Conservation (phyloP, 108 stramenopile genomes). For the Bacterosira constricta region DNA sequence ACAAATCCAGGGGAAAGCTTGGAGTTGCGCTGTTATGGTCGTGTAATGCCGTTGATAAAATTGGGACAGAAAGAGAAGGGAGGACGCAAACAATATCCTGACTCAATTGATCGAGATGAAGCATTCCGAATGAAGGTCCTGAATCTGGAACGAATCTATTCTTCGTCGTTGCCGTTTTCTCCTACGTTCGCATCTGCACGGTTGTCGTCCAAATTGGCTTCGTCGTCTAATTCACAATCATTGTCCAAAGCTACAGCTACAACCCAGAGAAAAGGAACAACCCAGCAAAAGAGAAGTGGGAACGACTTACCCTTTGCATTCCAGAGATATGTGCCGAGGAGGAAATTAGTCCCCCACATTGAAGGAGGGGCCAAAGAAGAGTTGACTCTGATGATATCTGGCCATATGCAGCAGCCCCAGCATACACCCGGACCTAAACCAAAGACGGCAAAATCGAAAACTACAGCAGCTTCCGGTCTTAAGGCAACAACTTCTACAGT, state of each 20-base stretch:
- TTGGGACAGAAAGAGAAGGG: constrained; percentile 22
- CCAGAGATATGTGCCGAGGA: constrained; percentile 40
- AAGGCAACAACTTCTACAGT: not conserved
- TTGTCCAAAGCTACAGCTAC: not conserved
- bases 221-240: not conserved
- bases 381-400: constrained; percentile 50
- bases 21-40: constrained; percentile 33
- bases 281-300: not conserved
- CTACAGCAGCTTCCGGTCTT: too few species aligned
- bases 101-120: constrained; percentile 37
- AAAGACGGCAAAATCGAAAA: constrained; percentile 1
- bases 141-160: constrained; percentile 41
- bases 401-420: constrained; percentile 37
- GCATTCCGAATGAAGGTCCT: constrained; percentile 39
- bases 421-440: constrained; percentile 6
- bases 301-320: constrained; percentile 26
- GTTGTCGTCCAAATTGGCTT: not conserved
- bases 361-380: constrained; percentile 46
- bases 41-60: constrained; percentile 29
- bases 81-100: constrained; percentile 37
- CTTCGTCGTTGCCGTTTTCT: constrained; percentile 42
- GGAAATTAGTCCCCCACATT: constrained; percentile 41
- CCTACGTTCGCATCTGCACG: not conserved
- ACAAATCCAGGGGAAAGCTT: constrained; percentile 30
- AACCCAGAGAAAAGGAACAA: not conserved